Evolutionary conservation across 805 yeast genomes (phyloP).

Genomic region (Jamesozyma piceae): DNA sequence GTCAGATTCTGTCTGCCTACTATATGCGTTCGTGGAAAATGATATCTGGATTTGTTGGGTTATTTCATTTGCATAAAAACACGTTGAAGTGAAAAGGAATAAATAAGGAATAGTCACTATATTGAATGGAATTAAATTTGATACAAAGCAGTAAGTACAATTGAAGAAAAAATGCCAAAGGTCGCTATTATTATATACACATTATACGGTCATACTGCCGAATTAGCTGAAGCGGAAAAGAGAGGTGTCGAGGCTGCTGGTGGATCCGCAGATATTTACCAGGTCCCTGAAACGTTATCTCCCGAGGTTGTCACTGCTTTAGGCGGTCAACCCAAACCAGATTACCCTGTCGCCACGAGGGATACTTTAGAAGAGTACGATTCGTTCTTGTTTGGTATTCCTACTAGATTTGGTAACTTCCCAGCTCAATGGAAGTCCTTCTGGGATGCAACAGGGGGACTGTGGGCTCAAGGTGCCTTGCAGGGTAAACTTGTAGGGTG

Average conservation of each 20-base stretch:
- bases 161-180: too few species aligned
- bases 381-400: constrained; percentile 75
- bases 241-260: constrained; percentile 63
- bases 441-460: constrained; percentile 68
- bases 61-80: too few species aligned
- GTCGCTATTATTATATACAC: constrained; percentile 74
- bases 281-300: constrained; percentile 68
- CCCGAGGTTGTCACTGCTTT: constrained; percentile 49
- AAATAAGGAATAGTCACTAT: too few species aligned
- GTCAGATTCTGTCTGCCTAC: too few species aligned
- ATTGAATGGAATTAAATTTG: too few species aligned
- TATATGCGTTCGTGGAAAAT: too few species aligned
- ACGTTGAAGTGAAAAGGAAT: too few species aligned
- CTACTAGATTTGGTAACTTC: constrained; percentile 73
- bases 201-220: constrained; percentile 65
- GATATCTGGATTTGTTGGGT: too few species aligned
- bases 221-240: constrained; percentile 58
- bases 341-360: constrained; percentile 53
- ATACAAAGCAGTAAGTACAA: too few species aligned
- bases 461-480: constrained; percentile 68
- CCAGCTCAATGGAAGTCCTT: constrained; percentile 73
- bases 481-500: constrained; percentile 66
- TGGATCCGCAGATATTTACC: constrained; percentile 60
- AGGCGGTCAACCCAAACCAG: constrained; percentile 55
- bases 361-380: constrained; percentile 57